These are phyloP conservation scores for Diospyros lotus DNA, from an alignment of 148 eudicot genomes.

Conservation along the genomic window DNA sequence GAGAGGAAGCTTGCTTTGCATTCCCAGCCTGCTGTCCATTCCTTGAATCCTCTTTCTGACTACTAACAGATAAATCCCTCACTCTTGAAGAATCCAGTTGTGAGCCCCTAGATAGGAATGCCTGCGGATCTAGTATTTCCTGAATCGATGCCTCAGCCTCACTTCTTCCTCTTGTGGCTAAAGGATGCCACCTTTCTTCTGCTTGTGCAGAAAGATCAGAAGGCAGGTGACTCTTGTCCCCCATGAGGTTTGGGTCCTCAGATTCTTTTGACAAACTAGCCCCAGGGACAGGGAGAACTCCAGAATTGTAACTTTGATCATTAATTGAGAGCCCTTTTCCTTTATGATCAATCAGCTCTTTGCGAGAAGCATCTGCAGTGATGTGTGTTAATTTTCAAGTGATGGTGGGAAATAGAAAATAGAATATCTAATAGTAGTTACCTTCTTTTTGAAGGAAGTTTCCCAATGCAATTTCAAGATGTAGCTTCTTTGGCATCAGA, in stretches of 20 bases:
- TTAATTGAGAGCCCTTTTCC: constrained; percentile 49
- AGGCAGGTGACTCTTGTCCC: constrained; percentile 25
- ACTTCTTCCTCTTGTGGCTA: constrained; percentile 23
- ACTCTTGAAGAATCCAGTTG: constrained; percentile 29
- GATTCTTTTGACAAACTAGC: constrained; percentile 36
- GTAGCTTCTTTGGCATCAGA: constrained; percentile 73
- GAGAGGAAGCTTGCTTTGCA: constrained; percentile 21
- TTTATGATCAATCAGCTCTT: constrained; percentile 49
- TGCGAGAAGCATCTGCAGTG: constrained; percentile 58
- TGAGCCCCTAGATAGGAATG: constrained; percentile 25
- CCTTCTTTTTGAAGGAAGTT: constrained; percentile 63
- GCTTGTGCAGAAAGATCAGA: constrained; percentile 24
- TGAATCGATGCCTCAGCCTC: constrained; percentile 37
- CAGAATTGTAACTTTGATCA: constrained; percentile 39
- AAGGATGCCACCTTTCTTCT: constrained; percentile 29
- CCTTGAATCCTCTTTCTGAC: constrained; percentile 32
- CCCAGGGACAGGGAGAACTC: constrained; percentile 34
- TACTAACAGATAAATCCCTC: constrained; percentile 30
- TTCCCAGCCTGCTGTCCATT: constrained; percentile 29
- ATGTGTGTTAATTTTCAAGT: constrained; percentile 23
- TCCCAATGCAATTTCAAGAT: constrained; percentile 95
- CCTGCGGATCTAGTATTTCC: constrained; percentile 34
- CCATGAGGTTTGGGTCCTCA: constrained; percentile 31
- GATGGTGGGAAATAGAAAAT: constrained; percentile 3
- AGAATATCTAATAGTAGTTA: constrained; percentile 20